phyloP scores from a whole-genome alignment of 2,329 filamentous ascomycete genomes.

The Sporothrix globosa region DNA sequence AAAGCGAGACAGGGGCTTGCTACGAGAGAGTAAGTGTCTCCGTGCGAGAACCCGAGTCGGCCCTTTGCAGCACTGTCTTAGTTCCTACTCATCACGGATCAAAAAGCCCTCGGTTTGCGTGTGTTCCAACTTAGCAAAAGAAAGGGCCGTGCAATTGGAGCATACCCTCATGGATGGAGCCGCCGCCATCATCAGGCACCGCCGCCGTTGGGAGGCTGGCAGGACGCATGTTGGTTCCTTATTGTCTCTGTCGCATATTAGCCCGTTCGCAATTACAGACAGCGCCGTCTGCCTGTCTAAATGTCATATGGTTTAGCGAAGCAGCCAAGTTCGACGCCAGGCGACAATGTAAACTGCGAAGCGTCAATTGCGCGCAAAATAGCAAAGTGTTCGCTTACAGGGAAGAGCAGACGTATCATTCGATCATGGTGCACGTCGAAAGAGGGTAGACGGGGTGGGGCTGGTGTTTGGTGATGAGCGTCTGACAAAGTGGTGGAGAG shows the following conservation, averaged over 20 bases:
- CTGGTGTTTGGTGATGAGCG: not conserved
- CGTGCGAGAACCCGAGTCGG: constrained; percentile 8
- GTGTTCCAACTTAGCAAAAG: not conserved
- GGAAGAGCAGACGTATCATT: not conserved
- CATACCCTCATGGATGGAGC: constrained; percentile 17
- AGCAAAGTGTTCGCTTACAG: not conserved
- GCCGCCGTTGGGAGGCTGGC: constrained; percentile 20
- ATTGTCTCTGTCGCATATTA: no score
- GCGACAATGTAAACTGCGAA: not conserved
- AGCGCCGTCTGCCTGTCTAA: constrained; percentile 17
- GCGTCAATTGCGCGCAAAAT: constrained; percentile 13
- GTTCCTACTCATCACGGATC: no score
- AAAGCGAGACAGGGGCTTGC: not conserved
- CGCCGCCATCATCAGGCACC: constrained; percentile 29
- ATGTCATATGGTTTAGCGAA: not conserved
- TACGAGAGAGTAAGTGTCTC: not conserved
- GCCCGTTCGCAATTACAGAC: not conserved
- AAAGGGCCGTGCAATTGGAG: not conserved
- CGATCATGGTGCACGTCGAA: constrained; percentile 7
- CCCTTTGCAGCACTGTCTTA: constrained; percentile 10
- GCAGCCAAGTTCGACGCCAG: constrained; percentile 5
- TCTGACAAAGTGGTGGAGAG: not conserved
- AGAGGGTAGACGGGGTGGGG: not conserved
- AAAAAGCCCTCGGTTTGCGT: not conserved
- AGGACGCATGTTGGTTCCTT: not conserved